Evolutionary conservation across 1,139 yeast species (phyloP), one percentile per base, ranked within the genome.

Genomic region (Blastobotrys persicus): DNA sequence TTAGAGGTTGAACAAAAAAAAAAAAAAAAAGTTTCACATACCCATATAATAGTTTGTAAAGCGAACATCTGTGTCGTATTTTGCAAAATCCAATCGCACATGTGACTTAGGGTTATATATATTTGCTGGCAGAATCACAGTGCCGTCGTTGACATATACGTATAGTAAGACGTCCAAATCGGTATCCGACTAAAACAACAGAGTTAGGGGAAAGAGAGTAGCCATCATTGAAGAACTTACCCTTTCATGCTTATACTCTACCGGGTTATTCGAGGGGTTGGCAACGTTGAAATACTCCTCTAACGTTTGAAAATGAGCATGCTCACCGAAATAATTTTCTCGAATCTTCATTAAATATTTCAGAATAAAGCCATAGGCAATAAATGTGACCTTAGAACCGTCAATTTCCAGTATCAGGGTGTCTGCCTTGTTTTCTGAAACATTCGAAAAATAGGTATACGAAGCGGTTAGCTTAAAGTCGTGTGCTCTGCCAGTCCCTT

Each of bases 1-100:
- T 46, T 35, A 31, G 44, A 11, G 13, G 11, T 38, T 28, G 20
- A 5, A 37, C 13, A 20, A 26, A 16, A 4, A 18, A 17, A 32
- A 16, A 42, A 55, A 55, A 40, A 55, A 1, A 80, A 83, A 56
- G n/a, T 23, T 23, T 5, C 81, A 83, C 63, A 83, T 66, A 63
- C 88, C 96, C 96, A 91, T 88, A 63, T 91, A 92, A 64, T 85
- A 91, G 59, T 88, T 87, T n/a, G 92, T 85, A 66, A 88, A 86
- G 47, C 98, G 72, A 34, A 88, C 73, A 61, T 89, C 97, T 32
- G 87, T 77, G 58, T 83, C 89, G 45, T 89, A 71, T 31, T 77
- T 73, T 31, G 83, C 83, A 61, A 88, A 83, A 34, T 76, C 75
- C 1, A 91, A 64, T 0, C 85, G 81, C 33, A 86, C 62, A 61